These are phyloP conservation scores for Chalara sp. DNA, from an alignment of 2,329 filamentous ascomycete genomes.

Conservation along the genomic window DNA sequence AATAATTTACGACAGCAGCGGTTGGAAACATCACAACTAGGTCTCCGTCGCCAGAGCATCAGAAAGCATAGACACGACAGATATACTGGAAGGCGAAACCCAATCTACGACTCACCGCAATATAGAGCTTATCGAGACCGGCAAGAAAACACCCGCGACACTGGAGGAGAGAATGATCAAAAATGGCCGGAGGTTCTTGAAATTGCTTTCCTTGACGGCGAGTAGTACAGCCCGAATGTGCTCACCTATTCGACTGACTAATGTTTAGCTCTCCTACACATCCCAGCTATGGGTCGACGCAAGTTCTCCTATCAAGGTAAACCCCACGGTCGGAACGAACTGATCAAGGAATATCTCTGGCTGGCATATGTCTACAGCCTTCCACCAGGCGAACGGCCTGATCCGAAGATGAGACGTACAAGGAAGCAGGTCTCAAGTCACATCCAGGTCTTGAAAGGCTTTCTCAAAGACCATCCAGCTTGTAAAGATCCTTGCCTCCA, in stretches of 20 bases:
- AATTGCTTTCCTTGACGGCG: conserved; percentile 61
- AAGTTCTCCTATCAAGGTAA: conserved; percentile 60
- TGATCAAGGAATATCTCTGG: conserved; percentile 64
- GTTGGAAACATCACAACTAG: conserved; percentile 14
- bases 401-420: conserved; percentile 36
- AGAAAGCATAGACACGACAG: conserved; percentile 22
- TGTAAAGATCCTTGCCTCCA: conserved; percentile 40
- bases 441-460: conserved; percentile 64
- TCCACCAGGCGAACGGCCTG: conserved; percentile 38
- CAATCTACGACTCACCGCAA: conserved; percentile 53
- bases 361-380: conserved; percentile 35
- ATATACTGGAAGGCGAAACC: conserved; percentile 37
- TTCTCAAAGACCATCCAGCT: conserved; percentile 54
- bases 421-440: conserved; percentile 64
- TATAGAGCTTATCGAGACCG: conserved; percentile 61
- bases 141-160: conserved; percentile 41
- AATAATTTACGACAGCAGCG: conserved; percentile 4
- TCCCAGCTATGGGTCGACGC: conserved; percentile 59
- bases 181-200: conserved; percentile 58
- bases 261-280: conserved; percentile 50
- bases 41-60: conserved; percentile 27
- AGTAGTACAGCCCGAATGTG: conserved; percentile 19
- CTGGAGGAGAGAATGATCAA: conserved; percentile 45
- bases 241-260: conserved; percentile 12
- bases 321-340: conserved; percentile 62